phyloP scores from a whole-genome alignment of 225 moss, liverwort and hornwort genomes.

The Physcomitrellopsis africana region DNA sequence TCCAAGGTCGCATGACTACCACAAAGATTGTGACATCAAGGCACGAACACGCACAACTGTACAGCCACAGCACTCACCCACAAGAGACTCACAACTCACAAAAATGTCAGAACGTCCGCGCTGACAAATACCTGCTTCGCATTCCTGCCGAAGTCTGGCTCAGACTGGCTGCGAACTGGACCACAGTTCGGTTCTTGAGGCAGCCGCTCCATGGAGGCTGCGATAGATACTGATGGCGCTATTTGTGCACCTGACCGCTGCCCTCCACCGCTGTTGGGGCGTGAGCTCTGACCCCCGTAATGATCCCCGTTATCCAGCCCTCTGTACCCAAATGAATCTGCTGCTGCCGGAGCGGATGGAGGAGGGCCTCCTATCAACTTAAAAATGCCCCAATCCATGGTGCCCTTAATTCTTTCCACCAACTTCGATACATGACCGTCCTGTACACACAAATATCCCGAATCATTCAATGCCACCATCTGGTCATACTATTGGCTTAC shows the following conservation, averaged over 20 bases:
- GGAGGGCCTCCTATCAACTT: constrained; percentile 89
- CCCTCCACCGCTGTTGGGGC: constrained; percentile 50
- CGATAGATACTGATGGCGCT: constrained; percentile 77
- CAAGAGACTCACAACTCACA: constrained; percentile 2
- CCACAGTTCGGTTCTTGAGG: constrained; percentile 60
- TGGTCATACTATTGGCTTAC: not conserved
- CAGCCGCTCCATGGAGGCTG: constrained; percentile 74
- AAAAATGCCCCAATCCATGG: constrained; percentile 78
- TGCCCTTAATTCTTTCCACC: constrained; percentile 57
- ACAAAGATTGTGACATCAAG: not conserved
- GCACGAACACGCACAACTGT: not conserved
- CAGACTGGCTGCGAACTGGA: constrained; percentile 83
- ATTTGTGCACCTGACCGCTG: constrained; percentile 47
- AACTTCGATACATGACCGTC: constrained; percentile 76
- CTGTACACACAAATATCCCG: constrained; percentile 48
- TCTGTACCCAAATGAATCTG: constrained; percentile 47
- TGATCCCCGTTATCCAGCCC: constrained; percentile 43
- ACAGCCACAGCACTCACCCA: constrained; percentile 6
- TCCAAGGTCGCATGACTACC: not conserved
- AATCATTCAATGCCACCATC: not conserved
- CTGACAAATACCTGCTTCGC: constrained; percentile 68
- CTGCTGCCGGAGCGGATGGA: constrained; percentile 48
- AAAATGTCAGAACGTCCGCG: not conserved
- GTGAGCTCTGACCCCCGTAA: constrained; percentile 34
- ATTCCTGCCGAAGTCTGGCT: constrained; percentile 89